Evolutionary conservation across 2,329 filamentous ascomycete species (phyloP).

Genomic region (Colletotrichum horii): DNA sequence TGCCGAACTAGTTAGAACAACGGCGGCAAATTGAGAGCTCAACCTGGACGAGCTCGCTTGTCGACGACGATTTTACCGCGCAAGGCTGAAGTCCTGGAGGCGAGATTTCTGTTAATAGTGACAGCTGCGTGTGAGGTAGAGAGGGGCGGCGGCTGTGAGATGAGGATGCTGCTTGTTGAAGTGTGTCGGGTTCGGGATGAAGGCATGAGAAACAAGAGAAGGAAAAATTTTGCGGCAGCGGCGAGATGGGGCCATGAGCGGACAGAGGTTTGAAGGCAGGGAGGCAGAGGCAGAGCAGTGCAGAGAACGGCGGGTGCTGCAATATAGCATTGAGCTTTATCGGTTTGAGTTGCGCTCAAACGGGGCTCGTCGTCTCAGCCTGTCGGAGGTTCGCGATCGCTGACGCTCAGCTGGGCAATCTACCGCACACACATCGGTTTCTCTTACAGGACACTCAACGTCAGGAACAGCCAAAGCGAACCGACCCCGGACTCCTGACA

Average conservation of each 20-base stretch:
- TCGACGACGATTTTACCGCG: neutral
- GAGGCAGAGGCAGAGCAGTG: neutral
- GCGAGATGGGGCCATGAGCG: neutral
- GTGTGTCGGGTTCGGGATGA: neutral
- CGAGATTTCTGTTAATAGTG: neutral
- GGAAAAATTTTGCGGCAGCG: neutral
- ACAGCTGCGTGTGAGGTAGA: neutral
- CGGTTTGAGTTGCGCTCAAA: slow-evolving; percentile 22
- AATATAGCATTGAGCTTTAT: slow-evolving; percentile 20
- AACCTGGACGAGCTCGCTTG: neutral
- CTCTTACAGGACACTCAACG: neutral
- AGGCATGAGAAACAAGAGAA: neutral
- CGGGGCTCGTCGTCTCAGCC: slow-evolving; percentile 18
- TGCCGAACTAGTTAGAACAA: neutral
- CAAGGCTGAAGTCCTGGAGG: neutral
- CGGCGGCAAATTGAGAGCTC: neutral
- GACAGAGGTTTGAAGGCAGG: neutral
- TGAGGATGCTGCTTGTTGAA: neutral
- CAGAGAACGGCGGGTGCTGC: neutral
- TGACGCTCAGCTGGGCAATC: neutral
- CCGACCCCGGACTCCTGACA: neutral
- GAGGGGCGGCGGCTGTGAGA: neutral
- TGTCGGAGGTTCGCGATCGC: slow-evolving; percentile 18
- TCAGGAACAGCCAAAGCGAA: neutral
- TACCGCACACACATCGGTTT: neutral